Conservation (phyloP, 2,329 filamentous ascomycete species). For the Trichoderma simmonsii region DNA sequence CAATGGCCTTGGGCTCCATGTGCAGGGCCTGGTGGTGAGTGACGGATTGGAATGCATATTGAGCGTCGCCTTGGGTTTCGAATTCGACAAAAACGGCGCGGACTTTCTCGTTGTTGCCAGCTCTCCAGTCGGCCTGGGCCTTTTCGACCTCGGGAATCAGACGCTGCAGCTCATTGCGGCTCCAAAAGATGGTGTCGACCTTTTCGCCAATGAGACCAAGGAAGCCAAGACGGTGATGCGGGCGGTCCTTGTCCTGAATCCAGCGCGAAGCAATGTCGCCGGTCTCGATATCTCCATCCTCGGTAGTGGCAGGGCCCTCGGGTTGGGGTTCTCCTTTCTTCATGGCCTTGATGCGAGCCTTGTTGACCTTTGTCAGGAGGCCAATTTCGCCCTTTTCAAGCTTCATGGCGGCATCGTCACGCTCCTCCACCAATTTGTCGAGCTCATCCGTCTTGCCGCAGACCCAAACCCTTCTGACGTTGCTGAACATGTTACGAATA, state of each 20-base stretch:
- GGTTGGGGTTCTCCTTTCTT: conserved; percentile 31
- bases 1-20: conserved; percentile 82
- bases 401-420: conserved; percentile 70
- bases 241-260: conserved; percentile 64
- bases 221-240: conserved; percentile 63
- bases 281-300: conserved; percentile 46
- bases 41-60: conserved; percentile 78
- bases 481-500: conserved; percentile 73
- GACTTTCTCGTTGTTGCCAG: conserved; percentile 61
- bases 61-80: conserved; percentile 74
- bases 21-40: conserved; percentile 78
- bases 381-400: conserved; percentile 81
- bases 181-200: conserved; percentile 87
- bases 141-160: conserved; percentile 64
- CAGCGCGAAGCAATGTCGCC: conserved; percentile 63
- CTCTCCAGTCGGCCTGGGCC: conserved; percentile 60
- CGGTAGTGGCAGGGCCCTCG: conserved; percentile 35
- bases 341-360: conserved; percentile 34
- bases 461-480: conserved; percentile 82
- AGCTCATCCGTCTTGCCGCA: conserved; percentile 69
- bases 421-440: conserved; percentile 72
- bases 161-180: conserved; percentile 54
- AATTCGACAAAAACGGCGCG: conserved; percentile 93
- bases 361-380: conserved; percentile 62
- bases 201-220: conserved; percentile 61